A percentile compares a stretch with the other conserved stretches of the same genome.
phyloP scores from a whole-genome alignment of 179 eudicot genomes.

The Heliamphora pulchella region DNA sequence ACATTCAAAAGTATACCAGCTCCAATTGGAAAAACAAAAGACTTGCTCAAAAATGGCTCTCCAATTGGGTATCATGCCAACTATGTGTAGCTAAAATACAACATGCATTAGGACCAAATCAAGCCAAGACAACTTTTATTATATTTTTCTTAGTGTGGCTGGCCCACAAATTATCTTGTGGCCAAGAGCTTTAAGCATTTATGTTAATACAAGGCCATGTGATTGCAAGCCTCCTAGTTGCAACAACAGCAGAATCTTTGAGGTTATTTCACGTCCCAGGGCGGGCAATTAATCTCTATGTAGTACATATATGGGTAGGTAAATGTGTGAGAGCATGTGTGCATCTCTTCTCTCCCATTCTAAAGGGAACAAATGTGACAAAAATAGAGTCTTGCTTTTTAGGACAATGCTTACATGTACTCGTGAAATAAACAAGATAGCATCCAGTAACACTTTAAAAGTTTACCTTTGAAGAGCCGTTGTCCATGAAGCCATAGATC shows the following conservation, averaged over 20 bases:
- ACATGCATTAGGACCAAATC: background rate
- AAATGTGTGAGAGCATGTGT: no score
- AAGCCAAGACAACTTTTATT: background rate
- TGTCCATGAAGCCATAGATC: constrained; percentile 38
- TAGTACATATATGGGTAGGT: no score
- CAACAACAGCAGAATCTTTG: background rate
- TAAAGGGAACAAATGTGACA: no score
- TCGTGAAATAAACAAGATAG: background rate
- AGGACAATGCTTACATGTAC: background rate
- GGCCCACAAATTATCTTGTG: background rate
- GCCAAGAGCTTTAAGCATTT: background rate
- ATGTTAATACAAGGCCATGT: background rate
- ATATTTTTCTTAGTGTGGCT: background rate
- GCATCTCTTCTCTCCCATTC: no score
- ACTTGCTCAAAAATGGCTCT: background rate
- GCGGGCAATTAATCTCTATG: no score
- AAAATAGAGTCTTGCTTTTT: background rate
- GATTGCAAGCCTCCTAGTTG: background rate
- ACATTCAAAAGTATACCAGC: no score
- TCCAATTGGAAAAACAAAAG: background rate
- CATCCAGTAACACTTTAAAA: background rate
- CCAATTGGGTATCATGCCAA: constrained; percentile 7
- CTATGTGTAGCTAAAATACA: background rate
- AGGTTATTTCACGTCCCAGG: no score
- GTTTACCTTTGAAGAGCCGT: constrained; percentile 67